A percentile compares a stretch with the other conserved stretches of the same genome.
Conservation (phyloP, 2,329 filamentous ascomycete genomes). For the Trichoderma aggressivum region DNA sequence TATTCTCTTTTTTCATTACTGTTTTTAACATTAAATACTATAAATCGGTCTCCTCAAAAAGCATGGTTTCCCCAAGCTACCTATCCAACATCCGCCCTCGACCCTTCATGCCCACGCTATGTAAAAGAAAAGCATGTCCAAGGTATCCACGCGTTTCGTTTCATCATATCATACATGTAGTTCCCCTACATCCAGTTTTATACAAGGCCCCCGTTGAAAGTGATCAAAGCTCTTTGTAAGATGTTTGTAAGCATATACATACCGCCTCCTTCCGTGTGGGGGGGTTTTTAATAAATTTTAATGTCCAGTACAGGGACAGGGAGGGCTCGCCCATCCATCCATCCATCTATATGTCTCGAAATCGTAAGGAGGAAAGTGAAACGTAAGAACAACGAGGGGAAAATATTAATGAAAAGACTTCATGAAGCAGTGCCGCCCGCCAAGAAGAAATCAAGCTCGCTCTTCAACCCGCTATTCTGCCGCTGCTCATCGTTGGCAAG, state of each 20-base stretch:
- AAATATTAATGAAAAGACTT: not conserved
- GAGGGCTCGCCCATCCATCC: not conserved
- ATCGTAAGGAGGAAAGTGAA: not conserved
- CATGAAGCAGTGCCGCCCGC: constrained; percentile 24
- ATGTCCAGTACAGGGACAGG: not conserved
- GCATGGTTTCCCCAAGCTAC: not conserved
- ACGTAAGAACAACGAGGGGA: not conserved
- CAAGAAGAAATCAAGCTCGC: constrained; percentile 76
- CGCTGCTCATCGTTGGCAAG: constrained; percentile 74
- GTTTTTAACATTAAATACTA: not conserved
- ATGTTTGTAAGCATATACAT: not conserved
- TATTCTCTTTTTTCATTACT: not conserved
- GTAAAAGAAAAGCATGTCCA: not conserved
- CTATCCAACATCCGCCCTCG: not conserved
- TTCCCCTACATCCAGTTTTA: not conserved
- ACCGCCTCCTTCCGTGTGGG: not conserved
- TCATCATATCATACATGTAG: constrained; percentile 3
- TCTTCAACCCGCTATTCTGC: constrained; percentile 59
- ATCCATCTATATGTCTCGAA: not conserved
- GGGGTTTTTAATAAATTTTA: not conserved
- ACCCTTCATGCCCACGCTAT: not conserved
- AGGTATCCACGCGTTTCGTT: not conserved
- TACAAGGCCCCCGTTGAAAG: not conserved
- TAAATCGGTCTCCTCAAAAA: not conserved
- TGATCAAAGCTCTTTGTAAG: not conserved